Evolutionary conservation across 2,329 filamentous ascomycete genomes (phyloP).

Genomic region (Ilyonectria mors-panacis): DNA sequence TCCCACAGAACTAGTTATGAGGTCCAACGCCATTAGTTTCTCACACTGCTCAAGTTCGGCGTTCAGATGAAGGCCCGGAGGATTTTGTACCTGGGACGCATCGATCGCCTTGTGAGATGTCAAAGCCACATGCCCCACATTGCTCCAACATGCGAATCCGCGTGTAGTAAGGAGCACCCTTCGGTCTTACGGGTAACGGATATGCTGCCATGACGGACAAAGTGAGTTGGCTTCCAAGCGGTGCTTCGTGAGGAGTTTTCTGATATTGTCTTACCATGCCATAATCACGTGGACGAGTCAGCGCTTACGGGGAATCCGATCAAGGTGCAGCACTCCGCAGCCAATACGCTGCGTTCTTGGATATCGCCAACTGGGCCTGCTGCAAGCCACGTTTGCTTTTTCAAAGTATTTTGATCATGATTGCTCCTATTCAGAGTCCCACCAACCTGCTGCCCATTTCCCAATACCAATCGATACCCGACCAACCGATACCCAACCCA

Average conservation of each 20-base stretch:
- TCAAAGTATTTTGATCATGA: conserved; percentile 1
- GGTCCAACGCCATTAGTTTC: background rate
- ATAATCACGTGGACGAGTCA: background rate
- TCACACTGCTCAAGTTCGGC: background rate
- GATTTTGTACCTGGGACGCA: background rate
- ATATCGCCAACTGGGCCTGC: too few species aligned
- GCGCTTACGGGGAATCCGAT: background rate
- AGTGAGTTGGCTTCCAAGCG: background rate
- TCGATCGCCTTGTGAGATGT: background rate
- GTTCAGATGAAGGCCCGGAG: background rate
- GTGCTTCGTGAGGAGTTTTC: background rate
- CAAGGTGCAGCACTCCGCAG: background rate
- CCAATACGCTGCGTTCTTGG: background rate
- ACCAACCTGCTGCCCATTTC: conserved; percentile 17
- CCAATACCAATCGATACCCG: background rate
- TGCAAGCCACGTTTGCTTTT: background rate
- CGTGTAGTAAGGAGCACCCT: background rate
- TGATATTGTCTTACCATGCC: background rate
- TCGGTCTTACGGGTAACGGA: background rate
- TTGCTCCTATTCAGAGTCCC: conserved; percentile 11
- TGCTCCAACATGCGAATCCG: background rate
- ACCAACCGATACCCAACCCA: conserved; percentile 5
- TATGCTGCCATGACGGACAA: background rate
- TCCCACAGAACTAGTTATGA: background rate
- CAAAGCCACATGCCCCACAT: background rate